Conservation (phyloP, 169 alveolate genomes). For the Eimeria tenella region DNA sequence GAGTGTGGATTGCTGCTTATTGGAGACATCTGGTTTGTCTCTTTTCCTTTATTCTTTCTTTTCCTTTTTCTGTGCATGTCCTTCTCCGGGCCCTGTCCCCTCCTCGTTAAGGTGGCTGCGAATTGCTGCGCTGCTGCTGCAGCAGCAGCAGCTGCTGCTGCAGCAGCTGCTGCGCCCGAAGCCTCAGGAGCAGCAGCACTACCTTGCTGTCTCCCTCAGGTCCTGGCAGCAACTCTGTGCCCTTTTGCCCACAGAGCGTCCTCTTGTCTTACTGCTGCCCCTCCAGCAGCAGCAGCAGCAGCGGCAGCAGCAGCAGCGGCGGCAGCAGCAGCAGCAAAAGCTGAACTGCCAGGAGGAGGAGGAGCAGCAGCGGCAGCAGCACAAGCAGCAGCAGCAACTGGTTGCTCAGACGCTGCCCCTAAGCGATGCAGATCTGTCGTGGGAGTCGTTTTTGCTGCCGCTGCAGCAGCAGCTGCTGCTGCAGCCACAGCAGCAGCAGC, state of each 20-base stretch:
- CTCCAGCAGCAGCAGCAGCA: slow-evolving; percentile 4
- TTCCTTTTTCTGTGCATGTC: background rate
- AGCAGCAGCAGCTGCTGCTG: background rate
- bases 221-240: slow-evolving; percentile 23
- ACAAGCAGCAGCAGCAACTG: slow-evolving; percentile 11
- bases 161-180: background rate
- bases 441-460: slow-evolving; percentile 6
- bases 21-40: background rate
- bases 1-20: background rate
- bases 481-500: slow-evolving; percentile 33
- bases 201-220: background rate
- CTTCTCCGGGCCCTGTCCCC: background rate
- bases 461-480: slow-evolving; percentile 18
- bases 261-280: background rate
- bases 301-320: background rate
- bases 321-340: background rate
- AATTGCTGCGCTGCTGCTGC: background rate
- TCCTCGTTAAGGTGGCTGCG: background rate
- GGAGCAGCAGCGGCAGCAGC: too few species aligned
- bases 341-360: too few species aligned
- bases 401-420: background rate
- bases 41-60: background rate
- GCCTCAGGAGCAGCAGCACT: slow-evolving; percentile 5
- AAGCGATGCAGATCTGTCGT: background rate
- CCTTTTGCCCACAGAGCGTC: background rate